Percentiles rank a stretch among this genome's conserved stretches.
Evolutionary conservation across 1,284 basidiomycete genomes (phyloP).

Genomic region (Apiotrichum akiyoshidainum): DNA sequence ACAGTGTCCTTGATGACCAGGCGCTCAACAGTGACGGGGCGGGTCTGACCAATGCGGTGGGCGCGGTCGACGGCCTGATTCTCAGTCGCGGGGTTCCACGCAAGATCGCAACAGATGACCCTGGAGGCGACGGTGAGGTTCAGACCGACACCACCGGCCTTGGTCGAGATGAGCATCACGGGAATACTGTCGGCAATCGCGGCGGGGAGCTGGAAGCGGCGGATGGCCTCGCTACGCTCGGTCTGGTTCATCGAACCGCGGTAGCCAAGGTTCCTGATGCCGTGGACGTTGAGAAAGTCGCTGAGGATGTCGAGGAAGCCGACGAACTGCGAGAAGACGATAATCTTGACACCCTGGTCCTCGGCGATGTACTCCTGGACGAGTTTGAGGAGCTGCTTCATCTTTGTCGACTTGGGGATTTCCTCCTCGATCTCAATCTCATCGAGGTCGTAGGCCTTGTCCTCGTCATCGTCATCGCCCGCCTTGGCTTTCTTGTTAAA

Average conservation of each 20-base stretch:
- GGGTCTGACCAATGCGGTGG: constrained; percentile 89
- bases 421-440: constrained; percentile 6
- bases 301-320: constrained; percentile 41
- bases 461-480: constrained; percentile 3
- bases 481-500: constrained; percentile 13
- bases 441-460: constrained; percentile 8
- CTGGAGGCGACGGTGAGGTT: constrained; percentile 44
- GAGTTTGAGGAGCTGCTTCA: constrained; percentile 35
- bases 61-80: constrained; percentile 52
- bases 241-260: constrained; percentile 43
- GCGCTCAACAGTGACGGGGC: constrained; percentile 76
- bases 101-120: constrained; percentile 27
- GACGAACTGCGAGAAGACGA: constrained; percentile 47
- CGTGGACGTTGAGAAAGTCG: constrained; percentile 28
- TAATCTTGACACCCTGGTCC: constrained; percentile 32
- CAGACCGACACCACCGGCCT: constrained; percentile 46
- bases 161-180: constrained; percentile 50
- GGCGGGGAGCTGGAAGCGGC: constrained; percentile 31
- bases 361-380: constrained; percentile 31
- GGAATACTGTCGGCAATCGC: constrained; percentile 25
- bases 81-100: constrained; percentile 49
- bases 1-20: constrained; percentile 57
- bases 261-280: constrained; percentile 36
- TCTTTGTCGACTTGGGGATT: constrained; percentile 39
- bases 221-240: constrained; percentile 38